Evolutionary conservation across 73 alveolate genomes (phyloP).

Genomic region (Paramecium bursaria): DNA sequence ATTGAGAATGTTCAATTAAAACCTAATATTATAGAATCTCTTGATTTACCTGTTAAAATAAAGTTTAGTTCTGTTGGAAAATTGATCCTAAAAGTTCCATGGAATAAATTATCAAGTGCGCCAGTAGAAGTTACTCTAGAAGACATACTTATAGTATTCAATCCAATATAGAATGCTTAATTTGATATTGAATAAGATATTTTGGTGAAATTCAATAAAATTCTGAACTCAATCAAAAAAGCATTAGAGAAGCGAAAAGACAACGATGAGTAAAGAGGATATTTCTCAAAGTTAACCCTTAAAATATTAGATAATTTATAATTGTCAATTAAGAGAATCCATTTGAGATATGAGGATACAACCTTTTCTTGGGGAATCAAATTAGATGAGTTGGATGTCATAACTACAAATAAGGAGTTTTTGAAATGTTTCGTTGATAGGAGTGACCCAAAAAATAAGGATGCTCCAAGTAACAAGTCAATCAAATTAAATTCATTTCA

Average conservation of each 20-base stretch:
- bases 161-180: conserved; percentile 65
- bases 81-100: conserved; percentile 90
- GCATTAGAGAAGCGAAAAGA: conserved; percentile 41
- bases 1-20: conserved; percentile 90
- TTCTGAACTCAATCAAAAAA: not conserved
- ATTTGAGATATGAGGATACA: conserved; percentile 89
- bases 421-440: conserved; percentile 85
- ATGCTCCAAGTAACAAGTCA: conserved; percentile 70
- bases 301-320: conserved; percentile 94
- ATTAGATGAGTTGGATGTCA: conserved; percentile 84
- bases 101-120: conserved; percentile 93
- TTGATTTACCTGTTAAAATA: conserved; percentile 86
- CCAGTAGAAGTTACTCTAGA: conserved; percentile 92
- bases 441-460: conserved; percentile 48
- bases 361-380: conserved; percentile 87
- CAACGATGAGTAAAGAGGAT: conserved; percentile 78
- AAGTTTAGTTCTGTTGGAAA: conserved; percentile 84
- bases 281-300: conserved; percentile 84
- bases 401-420: conserved; percentile 89
- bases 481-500: conserved; percentile 63
- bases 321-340: conserved; percentile 88
- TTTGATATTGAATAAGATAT: conserved; percentile 39
- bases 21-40: conserved; percentile 79
- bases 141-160: conserved; percentile 85
- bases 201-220: conserved; percentile 62